These are phyloP conservation scores for Chaetomidium leptoderma DNA, from an alignment of 495 filamentous ascomycete species.

Conservation along the genomic window DNA sequence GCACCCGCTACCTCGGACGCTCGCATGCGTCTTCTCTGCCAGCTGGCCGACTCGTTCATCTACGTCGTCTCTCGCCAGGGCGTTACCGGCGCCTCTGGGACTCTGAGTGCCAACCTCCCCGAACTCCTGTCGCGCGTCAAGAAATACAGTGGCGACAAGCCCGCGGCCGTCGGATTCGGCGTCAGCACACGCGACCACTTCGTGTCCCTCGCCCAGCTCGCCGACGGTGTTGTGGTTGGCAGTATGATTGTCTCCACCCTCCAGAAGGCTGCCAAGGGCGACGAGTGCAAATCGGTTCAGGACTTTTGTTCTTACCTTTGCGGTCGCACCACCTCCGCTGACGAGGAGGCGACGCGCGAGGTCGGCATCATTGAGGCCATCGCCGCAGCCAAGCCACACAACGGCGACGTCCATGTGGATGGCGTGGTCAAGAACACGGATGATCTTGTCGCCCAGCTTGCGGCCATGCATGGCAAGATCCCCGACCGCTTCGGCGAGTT, in stretches of 20 bases:
- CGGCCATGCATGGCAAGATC: slow-evolving; percentile 50
- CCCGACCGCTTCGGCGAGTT: slow-evolving; percentile 93
- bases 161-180: slow-evolving; percentile 90
- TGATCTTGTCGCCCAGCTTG: slow-evolving; percentile 44
- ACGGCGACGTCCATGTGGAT: slow-evolving; percentile 54
- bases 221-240: slow-evolving; percentile 97
- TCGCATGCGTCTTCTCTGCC: slow-evolving; percentile 91
- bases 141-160: slow-evolving; percentile 82
- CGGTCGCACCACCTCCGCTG: slow-evolving; percentile 52
- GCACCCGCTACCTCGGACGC: slow-evolving; percentile 88
- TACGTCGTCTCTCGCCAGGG: slow-evolving; percentile 98
- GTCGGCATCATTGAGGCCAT: slow-evolving; percentile 63
- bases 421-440: slow-evolving; percentile 38
- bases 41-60: slow-evolving; percentile 97
- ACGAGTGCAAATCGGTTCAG: slow-evolving; percentile 70
- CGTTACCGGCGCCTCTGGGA: slow-evolving; percentile 85
- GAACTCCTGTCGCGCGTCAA: slow-evolving; percentile 82
- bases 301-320: slow-evolving; percentile 81
- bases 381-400: slow-evolving; percentile 49
- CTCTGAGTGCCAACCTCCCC: slow-evolving; percentile 72
- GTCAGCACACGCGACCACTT: slow-evolving; percentile 96
- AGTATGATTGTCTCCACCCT: slow-evolving; percentile 85
- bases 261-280: slow-evolving; percentile 61
- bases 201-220: slow-evolving; percentile 70
- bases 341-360: slow-evolving; percentile 50